Conservation (phyloP, 2,329 filamentous ascomycete genomes). For the Dactylellina parvicollis region DNA sequence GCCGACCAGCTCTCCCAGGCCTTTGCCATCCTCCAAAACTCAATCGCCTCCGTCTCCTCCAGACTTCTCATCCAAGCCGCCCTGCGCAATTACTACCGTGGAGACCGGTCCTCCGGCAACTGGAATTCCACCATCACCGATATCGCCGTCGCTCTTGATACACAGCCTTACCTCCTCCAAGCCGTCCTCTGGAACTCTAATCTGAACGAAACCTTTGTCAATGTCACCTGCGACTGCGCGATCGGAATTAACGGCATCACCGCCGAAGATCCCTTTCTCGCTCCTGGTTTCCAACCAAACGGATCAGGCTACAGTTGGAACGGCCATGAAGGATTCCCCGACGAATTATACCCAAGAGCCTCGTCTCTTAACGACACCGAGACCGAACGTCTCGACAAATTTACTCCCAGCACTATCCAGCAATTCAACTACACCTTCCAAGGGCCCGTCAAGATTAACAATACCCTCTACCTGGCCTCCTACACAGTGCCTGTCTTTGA, state of each 20-base stretch:
- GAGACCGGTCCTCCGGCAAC: slow-evolving; percentile 66
- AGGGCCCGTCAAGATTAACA: slow-evolving; percentile 78
- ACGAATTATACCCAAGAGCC: slow-evolving; percentile 64
- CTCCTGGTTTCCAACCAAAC: slow-evolving; percentile 58
- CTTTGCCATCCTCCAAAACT: slow-evolving; percentile 80
- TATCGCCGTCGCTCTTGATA: slow-evolving; percentile 74
- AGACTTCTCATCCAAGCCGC: slow-evolving; percentile 70
- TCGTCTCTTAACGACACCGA: slow-evolving; percentile 17
- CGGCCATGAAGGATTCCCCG: slow-evolving; percentile 66
- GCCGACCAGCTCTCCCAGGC: slow-evolving; percentile 81
- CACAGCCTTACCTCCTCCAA: slow-evolving; percentile 61
- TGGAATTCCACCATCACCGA: slow-evolving; percentile 65
- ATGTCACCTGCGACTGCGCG: slow-evolving; percentile 53
- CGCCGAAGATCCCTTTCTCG: slow-evolving; percentile 18
- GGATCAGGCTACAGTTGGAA: slow-evolving; percentile 62
- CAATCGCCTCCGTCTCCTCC: slow-evolving; percentile 76
- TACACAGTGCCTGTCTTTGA: slow-evolving; percentile 82
- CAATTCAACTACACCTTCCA: slow-evolving; percentile 67
- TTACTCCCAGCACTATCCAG: slow-evolving; percentile 61
- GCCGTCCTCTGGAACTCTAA: slow-evolving; percentile 55
- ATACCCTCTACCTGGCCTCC: slow-evolving; percentile 78
- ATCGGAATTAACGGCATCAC: slow-evolving; percentile 40
- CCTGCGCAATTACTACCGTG: slow-evolving; percentile 64
- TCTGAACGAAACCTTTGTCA: slow-evolving; percentile 53
- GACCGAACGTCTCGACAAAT: slow-evolving; percentile 54